Evolutionary conservation across 2,329 filamentous ascomycete genomes (phyloP).

Genomic region (Fusarium subtropicale): DNA sequence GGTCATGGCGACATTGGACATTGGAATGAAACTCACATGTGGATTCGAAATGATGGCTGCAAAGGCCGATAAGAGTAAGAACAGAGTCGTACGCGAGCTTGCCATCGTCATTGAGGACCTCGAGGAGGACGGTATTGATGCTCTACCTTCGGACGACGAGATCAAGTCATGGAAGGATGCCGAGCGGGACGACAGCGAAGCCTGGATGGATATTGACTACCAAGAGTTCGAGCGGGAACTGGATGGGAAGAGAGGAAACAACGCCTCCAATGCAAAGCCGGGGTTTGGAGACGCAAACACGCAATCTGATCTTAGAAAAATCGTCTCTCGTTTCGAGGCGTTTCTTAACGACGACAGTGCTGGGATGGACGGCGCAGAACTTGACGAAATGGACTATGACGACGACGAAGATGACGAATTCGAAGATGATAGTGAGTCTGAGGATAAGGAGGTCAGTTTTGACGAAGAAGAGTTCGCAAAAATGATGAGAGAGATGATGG

Average conservation of each 20-base stretch:
- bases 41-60: conserved; percentile 89
- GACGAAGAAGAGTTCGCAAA: conserved; percentile 85
- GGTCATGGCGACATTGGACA: conserved; percentile 61
- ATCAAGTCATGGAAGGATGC: conserved; percentile 74
- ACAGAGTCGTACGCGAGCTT: conserved; percentile 77
- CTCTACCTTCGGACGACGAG: conserved; percentile 78
- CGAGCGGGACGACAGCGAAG: conserved; percentile 80
- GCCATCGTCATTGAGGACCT: conserved; percentile 81
- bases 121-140: conserved; percentile 72
- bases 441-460: conserved; percentile 82
- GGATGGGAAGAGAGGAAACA: conserved; percentile 58
- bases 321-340: conserved; percentile 91
- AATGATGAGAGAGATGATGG: conserved; percentile 96
- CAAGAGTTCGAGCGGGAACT: conserved; percentile 89
- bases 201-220: conserved; percentile 93
- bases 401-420: conserved; percentile 65
- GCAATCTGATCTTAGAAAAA: conserved; percentile 84
- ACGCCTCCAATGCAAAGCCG: conserved; percentile 50
- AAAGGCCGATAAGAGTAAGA: conserved; percentile 75
- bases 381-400: conserved; percentile 77
- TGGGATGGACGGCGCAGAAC: conserved; percentile 80
- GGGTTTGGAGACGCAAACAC: conserved; percentile 74
- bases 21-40: conserved; percentile 89
- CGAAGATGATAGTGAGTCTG: conserved; percentile 69
- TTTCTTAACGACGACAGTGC: conserved; percentile 90